Base-by-base conservation (phyloP, 495 filamentous ascomycete species). In the Neurospora tetrasperma region DNA sequence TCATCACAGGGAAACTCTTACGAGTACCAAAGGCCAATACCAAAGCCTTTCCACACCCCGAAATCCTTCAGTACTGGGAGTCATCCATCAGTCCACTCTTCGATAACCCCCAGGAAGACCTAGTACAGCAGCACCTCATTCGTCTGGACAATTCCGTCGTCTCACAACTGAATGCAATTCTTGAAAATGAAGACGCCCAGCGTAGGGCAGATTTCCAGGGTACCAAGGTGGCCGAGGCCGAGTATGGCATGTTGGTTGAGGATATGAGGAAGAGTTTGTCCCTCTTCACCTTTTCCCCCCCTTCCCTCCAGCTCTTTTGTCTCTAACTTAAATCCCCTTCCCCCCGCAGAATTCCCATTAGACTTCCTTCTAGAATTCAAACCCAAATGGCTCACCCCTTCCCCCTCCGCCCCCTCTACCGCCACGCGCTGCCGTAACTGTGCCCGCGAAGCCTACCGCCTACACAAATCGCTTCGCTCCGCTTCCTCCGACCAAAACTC, bases 341-440 rank as follows among this genome's bases (percentile, higher is more conserved):
- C 35, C 35, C 4, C 35, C 6, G 0, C 39, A 80, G 76, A 82
- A 9, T 42, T 77, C 7, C 75, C 75, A 12, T 80, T 75, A 23
- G 83, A 88, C 23, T 80, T 85, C 0, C 77, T 89, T 1, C 82
- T 94, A 31, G 93, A 99, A 80, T 89, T 98, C 76, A 99, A 99
- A 77, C 94, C 95, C 7, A 99, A 99, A 80, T 99, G 96, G 96
- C 88, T 98, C 2, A 78, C 86, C 7, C 94, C 95, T 75, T 96
- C 93, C 1, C 93, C 92, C 2, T 89, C 88, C 35, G 94, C 94
- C 0, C 94, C 94, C 2, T 7, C 75, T 0, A 75, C 81, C 6
- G 86, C 92, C 18, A 86, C 78, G 27, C 85, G 94, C 35, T 99
- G 96, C 80, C 90, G 96, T 6, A 97, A 92, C 1, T 99, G 96